A percentile compares a stretch with the other conserved stretches of the same genome.
Evolutionary conservation across 192 early-diverging fungal genomes (phyloP).

Genomic region (Coemansia sp.): DNA sequence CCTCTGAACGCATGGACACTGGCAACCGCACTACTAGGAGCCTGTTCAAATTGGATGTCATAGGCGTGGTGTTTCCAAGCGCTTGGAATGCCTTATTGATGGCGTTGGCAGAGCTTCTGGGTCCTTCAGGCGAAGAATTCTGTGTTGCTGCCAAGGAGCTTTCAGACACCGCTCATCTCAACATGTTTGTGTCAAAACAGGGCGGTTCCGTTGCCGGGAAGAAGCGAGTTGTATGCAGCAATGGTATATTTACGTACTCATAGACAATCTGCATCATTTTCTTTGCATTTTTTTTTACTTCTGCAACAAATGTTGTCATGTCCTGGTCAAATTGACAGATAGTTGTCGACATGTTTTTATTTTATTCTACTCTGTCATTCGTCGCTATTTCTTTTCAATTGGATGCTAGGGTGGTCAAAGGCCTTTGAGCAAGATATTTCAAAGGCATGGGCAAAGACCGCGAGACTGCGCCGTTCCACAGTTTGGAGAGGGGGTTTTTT

Average conservation of each 20-base stretch:
- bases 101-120: conserved; percentile 20
- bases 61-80: conserved; percentile 42
- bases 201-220: conserved; percentile 39
- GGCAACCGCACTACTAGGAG: conserved; percentile 6
- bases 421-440: not conserved
- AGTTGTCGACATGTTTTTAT: not conserved
- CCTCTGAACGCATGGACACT: not conserved
- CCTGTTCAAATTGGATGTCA: conserved; percentile 32
- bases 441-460: not conserved
- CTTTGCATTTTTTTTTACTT: not conserved
- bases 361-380: not conserved
- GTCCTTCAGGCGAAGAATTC: conserved; percentile 2
- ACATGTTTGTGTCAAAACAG: conserved; percentile 49
- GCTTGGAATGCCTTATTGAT: conserved; percentile 30
- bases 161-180: conserved; percentile 34
- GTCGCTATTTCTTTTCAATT: not conserved
- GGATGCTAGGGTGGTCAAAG: not conserved
- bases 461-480: not conserved
- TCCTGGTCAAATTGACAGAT: not conserved
- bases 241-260: conserved; percentile 8
- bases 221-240: conserved; percentile 17
- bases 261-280: not conserved
- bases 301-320: not conserved
- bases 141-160: conserved; percentile 33
- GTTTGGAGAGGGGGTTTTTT: too few relatives aligned